Evolutionary conservation across 1,284 basidiomycete genomes (phyloP), one percentile per base, ranked within the genome.

Genomic region (Wolfiporia cocos): DNA sequence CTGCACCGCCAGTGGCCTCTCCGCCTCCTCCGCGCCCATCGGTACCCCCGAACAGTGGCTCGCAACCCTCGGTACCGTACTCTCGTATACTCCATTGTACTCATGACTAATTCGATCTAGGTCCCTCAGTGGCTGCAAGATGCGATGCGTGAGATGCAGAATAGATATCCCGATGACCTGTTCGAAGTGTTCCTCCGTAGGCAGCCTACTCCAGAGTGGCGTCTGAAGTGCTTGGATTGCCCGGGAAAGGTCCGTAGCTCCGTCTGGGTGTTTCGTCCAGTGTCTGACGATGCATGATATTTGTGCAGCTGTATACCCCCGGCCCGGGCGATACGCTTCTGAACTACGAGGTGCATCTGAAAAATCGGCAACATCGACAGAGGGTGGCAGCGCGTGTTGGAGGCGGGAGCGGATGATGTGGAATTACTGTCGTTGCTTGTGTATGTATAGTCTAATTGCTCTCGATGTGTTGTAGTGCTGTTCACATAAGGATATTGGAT

Each of bases 341-440:
- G 44, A 97, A 97, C 64, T 99, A 94, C 57, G 89, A 93, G 59
- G 86, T 97, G 19, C 95, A 99, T 66, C 68, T 97, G 45, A 80
- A 78, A 65, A 90, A 91, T 58, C 71, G 81, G 18, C 66, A 71
- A 51, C 87, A 91, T 58, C 77, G 81, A 29, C 61, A 64, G 34
- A 78, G 76, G 49, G 79, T 86, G 34, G 69, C 70, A 23, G 54
- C 55, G 36, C 67, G 71, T 36, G n/a, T n/a, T n/a, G n/a, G n/a
- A n/a, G n/a, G n/a, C n/a, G n/a, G n/a, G n/a, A n/a, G n/a, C n/a
- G n/a, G n/a, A n/a, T n/a, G n/a, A n/a, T n/a, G n/a, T n/a, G n/a
- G n/a, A n/a, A n/a, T n/a, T n/a, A n/a, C n/a, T n/a, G n/a, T n/a
- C n/a, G n/a, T n/a, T n/a, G n/a, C n/a, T n/a, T n/a, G n/a, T n/a